phyloP scores from a whole-genome alignment of 495 filamentous ascomycete genomes.

The Penicillium chermesinum region DNA sequence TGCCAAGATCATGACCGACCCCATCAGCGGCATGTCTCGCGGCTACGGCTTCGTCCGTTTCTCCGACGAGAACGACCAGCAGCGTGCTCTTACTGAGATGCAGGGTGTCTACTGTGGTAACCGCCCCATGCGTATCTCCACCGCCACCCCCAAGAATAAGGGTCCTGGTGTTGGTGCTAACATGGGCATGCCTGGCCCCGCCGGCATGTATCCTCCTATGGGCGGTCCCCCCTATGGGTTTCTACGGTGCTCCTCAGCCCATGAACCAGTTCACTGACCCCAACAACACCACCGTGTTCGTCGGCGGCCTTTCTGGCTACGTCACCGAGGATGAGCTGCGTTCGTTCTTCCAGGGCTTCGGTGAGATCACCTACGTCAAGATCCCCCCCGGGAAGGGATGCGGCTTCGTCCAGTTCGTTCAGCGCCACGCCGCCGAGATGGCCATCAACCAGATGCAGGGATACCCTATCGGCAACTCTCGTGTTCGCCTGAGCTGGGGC shows the following conservation, averaged over 20 bases:
- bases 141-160: conserved; percentile 96
- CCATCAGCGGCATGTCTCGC: conserved; percentile 93
- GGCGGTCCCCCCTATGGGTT: conserved; percentile 73
- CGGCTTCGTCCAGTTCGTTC: conserved; percentile 98
- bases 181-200: conserved; percentile 50
- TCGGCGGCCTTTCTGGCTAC: conserved; percentile 94
- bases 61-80: conserved; percentile 88
- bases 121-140: conserved; percentile 97
- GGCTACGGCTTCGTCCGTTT: conserved; percentile 99
- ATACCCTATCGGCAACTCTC: conserved; percentile 98
- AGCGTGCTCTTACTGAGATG: conserved; percentile 94
- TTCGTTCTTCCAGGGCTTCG: conserved; percentile 99
- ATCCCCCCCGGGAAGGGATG: conserved; percentile 99
- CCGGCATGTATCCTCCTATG: conserved; percentile 59
- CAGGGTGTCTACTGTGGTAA: conserved; percentile 99
- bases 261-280: conserved; percentile 99
- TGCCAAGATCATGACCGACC: conserved; percentile 99
- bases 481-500: conserved; percentile 95
- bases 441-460: conserved; percentile 99
- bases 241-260: conserved; percentile 79
- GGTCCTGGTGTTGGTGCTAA: conserved; percentile 53
- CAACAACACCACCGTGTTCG: conserved; percentile 99
- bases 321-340: conserved; percentile 99
- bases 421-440: conserved; percentile 99
- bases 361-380: conserved; percentile 99